Percentiles rank a stretch among this genome's conserved stretches.
phyloP scores from a whole-genome alignment of 306 rosid species.

The Luffa acutangula region DNA sequence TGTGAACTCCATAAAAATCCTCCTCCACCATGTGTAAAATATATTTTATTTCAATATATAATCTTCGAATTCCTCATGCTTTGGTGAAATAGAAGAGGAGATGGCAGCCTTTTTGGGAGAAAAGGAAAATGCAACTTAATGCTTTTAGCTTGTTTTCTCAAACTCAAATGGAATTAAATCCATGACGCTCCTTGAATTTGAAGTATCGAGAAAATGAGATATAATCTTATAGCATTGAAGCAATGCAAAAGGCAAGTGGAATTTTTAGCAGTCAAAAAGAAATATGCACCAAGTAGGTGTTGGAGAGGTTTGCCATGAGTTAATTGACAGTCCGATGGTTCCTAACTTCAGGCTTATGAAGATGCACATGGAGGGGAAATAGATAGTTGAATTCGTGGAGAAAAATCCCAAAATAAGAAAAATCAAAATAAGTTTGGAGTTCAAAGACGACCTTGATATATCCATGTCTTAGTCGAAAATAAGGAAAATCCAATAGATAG shows the following conservation, averaged over 20 bases:
- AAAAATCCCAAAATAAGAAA: neutral
- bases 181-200: neutral
- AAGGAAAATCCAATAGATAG: no score
- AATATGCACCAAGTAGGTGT: neutral
- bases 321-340: neutral
- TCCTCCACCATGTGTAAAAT: neutral
- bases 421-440: neutral
- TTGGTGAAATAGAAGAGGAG: no score
- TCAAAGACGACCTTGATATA: constrained; percentile 53
- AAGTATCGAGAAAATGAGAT: neutral
- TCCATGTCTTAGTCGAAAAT: constrained; percentile 91
- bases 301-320: neutral
- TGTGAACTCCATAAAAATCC: neutral
- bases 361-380: neutral
- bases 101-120: no score
- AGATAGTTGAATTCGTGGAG: neutral
- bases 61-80: no score
- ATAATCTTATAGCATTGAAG: neutral
- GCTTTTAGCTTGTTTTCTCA: no score
- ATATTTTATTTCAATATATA: neutral
- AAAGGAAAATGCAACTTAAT: no score
- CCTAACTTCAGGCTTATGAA: neutral
- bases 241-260: neutral
- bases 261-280: neutral
- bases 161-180: no score